phyloP scores from a whole-genome alignment of 306 rosid species.

The Fagus crenata region DNA sequence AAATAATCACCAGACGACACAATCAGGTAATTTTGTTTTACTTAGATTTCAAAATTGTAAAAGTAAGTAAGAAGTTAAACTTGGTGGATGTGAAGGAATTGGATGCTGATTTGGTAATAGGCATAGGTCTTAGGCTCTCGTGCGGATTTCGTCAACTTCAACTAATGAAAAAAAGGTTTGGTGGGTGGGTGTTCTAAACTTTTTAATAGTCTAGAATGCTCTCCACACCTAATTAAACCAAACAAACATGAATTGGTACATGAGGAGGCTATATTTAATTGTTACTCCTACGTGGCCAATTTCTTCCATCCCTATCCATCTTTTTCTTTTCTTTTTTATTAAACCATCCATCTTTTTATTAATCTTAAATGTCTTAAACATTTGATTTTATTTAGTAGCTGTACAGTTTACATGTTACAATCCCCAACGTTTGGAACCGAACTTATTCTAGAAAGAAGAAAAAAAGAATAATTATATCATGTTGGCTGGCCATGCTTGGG shows the following conservation, averaged over 20 bases:
- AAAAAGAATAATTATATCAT: too few species aligned
- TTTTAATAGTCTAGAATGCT: neutral
- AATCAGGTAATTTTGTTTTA: neutral
- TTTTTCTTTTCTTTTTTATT: neutral
- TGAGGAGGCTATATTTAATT: neutral
- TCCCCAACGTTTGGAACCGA: too few species aligned
- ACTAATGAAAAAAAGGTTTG: neutral
- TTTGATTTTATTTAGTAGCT: too few species aligned
- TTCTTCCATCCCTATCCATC: neutral
- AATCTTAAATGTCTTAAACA: too few species aligned
- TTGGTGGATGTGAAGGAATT: neutral
- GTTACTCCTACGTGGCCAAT: neutral
- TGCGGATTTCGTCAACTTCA: slow-evolving; percentile 17
- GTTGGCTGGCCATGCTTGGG: too few species aligned
- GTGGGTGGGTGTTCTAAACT: neutral
- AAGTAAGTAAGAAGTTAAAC: neutral
- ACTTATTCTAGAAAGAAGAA: too few species aligned
- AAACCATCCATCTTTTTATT: too few species aligned
- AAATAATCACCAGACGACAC: too few species aligned
- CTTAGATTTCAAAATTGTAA: neutral
- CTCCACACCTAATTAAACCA: slow-evolving; percentile 12
- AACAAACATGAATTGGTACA: neutral
- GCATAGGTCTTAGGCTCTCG: neutral
- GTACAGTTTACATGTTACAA: too few species aligned
- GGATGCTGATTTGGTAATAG: neutral